Base-by-base conservation (phyloP, 192 early-diverging fungal genomes). In the Powellomyces hirtus region DNA sequence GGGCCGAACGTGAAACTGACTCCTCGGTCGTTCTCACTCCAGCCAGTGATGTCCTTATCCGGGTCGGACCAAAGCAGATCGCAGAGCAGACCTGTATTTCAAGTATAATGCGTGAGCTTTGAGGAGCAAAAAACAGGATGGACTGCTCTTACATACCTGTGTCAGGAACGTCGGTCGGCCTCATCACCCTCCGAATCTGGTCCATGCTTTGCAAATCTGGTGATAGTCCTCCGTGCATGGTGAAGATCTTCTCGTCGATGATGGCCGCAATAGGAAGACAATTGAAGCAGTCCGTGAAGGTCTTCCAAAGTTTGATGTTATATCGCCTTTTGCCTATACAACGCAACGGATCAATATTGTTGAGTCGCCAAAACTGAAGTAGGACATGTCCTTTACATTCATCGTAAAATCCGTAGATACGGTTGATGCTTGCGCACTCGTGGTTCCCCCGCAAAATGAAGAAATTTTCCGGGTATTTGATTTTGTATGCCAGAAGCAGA, bases 231-330 rank as follows among this genome's bases (percentile, higher is more conserved):
- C 96, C 96, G 76, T 98, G 96, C 96, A 98, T 97, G 57, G 91
- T 91, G 62, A 98, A 94, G 66, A 98, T 98, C 76, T 97, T 97
- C 80, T 97, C 96, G 78, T 97, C 95, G 69, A 98, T 92, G 51
- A 98, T 91, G 30, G 95, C 95, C 8, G 95, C 93, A 72, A 98
- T 95, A 18, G 95, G 95, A 50, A 98, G 82, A 69, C 95, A 98
- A 79, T 98, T 98, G 84, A 98, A 98, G 75, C 95, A 98, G 79
- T 98, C 95, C 22, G 94, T 98, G 71, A 98, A 98, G n/a, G 92
- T 96, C 77, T 98, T 98, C 96, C 96, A 98, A 56, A 98, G 81
- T 78, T 95, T 95, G 82, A 97, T 96, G 81, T 98, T 97, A 81
- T 97, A 97, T 62, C 96, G 80, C 74, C 96, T 82, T 76, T 97